Conservation (phyloP, 2,329 filamentous ascomycete species). For the Ophiostoma ulmi region DNA sequence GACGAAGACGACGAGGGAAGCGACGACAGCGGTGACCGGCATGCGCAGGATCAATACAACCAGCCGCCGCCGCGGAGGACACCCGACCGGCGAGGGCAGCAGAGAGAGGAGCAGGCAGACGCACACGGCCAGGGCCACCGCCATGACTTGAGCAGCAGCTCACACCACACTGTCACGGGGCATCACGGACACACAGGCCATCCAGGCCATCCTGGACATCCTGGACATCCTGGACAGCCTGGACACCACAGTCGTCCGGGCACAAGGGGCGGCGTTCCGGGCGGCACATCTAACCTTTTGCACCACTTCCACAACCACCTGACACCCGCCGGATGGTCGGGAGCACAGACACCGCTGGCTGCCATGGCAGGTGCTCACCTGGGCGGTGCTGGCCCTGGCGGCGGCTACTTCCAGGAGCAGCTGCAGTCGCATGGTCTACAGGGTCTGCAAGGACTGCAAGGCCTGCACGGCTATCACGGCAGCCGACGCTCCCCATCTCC, state of each 20-base stretch:
- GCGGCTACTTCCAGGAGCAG: constrained; percentile 21
- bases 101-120: constrained; percentile 27
- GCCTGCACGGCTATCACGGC: constrained; percentile 1
- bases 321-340: constrained; percentile 59
- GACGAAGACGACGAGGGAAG: constrained; percentile 34
- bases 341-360: constrained; percentile 72
- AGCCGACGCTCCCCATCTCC: constrained; percentile 19
- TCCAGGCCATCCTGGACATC: constrained; percentile 30
- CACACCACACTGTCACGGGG: constrained; percentile 37
- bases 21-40: constrained; percentile 31
- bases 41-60: constrained; percentile 29
- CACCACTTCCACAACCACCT: constrained; percentile 77
- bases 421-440: not conserved
- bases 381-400: constrained; percentile 33
- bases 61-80: constrained; percentile 31
- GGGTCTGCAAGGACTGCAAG: not conserved
- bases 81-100: constrained; percentile 25
- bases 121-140: constrained; percentile 29
- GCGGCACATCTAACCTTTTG: constrained; percentile 67
- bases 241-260: constrained; percentile 37
- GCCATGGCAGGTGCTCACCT: constrained; percentile 69
- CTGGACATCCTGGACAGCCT: constrained; percentile 32
- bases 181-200: constrained; percentile 37
- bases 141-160: constrained; percentile 28
- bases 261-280: constrained; percentile 52